Base-by-base conservation (phyloP, 148 eudicot genomes). In the Rhododendron simsii region DNA sequence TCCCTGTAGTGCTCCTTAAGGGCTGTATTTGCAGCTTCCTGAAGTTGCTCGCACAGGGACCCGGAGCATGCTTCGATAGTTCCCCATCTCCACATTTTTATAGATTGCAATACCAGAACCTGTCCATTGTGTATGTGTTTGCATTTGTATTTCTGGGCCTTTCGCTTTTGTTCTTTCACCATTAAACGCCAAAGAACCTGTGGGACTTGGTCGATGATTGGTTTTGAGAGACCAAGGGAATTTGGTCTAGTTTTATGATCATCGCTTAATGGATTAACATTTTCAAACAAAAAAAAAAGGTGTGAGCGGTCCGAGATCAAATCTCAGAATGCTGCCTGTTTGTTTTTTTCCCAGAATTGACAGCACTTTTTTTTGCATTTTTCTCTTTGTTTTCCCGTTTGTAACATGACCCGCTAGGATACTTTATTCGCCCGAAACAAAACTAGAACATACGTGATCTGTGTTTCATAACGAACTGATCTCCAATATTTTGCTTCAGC, bases 211-310 rank as follows among this genome's bases (percentile, higher is more conserved):
- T 59, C 21, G 51, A 48, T 2, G 11, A 48, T 48, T 48, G 51
- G 51, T 18, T 55, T 55, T 55, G 20, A 55, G 20, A 55, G 5
- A 55, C 20, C 5, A 55, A 5, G 92, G 93, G 92, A 90, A 89
- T 90, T 92, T 90, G 91, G 92, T 90, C 91, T 92, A 88, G 92
- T 88, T 88, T 92, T 87, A 90, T 90, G 92, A 92, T 89, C 90
- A 90, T 92, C 88, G 93, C 92, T 92, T 90, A 39, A 39, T 39
- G 41, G 41, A 39, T 39, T 39, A 4, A 39, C 41, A 39, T 39
- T 39, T 39, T 39, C 41, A 33, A 33, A 33, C 35, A 39, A 39
- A 39, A 39, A 39, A 39, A 4, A 0, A 4, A 5, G 44, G 44
- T 39, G 6, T 39, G 44, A 39, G 44, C 44, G 7, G 44, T 39